These are phyloP conservation scores for Scolecobasidium constrictum DNA, from an alignment of 2,329 filamentous ascomycete species.

Conservation along the genomic window DNA sequence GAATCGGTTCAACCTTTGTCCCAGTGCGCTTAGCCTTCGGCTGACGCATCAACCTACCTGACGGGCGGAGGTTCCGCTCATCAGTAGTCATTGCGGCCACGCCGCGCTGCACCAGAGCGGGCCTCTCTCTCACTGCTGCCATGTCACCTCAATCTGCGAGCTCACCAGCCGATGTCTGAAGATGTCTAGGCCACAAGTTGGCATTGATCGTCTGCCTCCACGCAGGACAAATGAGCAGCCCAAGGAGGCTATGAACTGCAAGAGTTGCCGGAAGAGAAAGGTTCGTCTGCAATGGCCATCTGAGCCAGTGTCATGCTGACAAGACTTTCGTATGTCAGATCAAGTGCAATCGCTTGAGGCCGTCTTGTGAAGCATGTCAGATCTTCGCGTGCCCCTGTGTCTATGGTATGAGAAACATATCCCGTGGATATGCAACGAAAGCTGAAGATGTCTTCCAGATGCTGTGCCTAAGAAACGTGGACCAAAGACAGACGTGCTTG, in stretches of 20 bases:
- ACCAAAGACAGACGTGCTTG: constrained; percentile 80
- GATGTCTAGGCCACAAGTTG: constrained; percentile 52
- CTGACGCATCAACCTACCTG: no score
- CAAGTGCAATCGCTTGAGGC: constrained; percentile 79
- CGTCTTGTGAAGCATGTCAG: constrained; percentile 79
- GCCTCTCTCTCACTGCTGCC: background rate
- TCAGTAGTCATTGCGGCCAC: background rate
- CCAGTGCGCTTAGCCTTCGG: no score
- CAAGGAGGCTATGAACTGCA: constrained; percentile 90
- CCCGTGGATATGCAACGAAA: no score
- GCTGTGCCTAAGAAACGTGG: constrained; percentile 83
- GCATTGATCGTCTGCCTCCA: constrained; percentile 67
- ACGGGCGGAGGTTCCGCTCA: background rate
- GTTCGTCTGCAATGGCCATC: constrained; percentile 42
- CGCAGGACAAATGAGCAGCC: constrained; percentile 64
- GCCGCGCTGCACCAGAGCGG: background rate
- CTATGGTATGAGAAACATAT: constrained; percentile 51
- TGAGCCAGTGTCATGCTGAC: no score
- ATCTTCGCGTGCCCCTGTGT: constrained; percentile 82
- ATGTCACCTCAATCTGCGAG: no score
- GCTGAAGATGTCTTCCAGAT: no score
- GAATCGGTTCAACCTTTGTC: no score
- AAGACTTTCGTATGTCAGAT: constrained; percentile 48
- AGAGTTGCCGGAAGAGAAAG: constrained; percentile 87
- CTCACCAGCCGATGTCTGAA: background rate